Evolutionary conservation across 257 asterid species (phyloP).

Genomic region (Nicotiana noctiflora): DNA sequence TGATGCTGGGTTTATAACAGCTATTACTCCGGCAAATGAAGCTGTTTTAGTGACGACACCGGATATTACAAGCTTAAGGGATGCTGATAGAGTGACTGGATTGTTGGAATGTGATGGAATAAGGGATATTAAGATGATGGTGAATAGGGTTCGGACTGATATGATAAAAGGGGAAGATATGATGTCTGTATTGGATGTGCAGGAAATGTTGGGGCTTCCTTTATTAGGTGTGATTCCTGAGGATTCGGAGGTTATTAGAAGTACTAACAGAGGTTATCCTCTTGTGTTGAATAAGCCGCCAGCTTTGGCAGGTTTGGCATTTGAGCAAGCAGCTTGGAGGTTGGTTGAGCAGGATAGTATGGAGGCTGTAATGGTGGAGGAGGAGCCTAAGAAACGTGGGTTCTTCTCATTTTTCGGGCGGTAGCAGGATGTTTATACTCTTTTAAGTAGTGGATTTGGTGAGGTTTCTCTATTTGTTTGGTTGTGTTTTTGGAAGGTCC

Average conservation of each 20-base stretch:
- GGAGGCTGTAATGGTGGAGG: constrained; percentile 94
- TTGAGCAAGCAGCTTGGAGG: constrained; percentile 99
- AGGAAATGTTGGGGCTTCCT: constrained; percentile 90
- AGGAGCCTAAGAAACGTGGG: constrained; percentile 89
- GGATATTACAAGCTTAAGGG: constrained; percentile 83
- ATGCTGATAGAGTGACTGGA: constrained; percentile 90
- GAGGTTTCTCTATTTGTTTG: not conserved
- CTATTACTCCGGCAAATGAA: constrained; percentile 94
- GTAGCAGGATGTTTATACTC: constrained; percentile 15
- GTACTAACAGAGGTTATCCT: constrained; percentile 84
- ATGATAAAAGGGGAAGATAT: constrained; percentile 96
- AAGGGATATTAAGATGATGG: constrained; percentile 92
- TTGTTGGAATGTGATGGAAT: constrained; percentile 92
- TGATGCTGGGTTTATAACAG: constrained; percentile 93
- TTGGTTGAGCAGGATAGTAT: constrained; percentile 97
- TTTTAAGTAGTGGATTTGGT: not conserved
- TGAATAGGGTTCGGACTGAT: constrained; percentile 90
- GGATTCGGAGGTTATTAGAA: constrained; percentile 87
- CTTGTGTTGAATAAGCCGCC: constrained; percentile 94
- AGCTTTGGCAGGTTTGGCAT: constrained; percentile 84
- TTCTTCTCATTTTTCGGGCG: constrained; percentile 90
- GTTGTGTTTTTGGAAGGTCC: not conserved
- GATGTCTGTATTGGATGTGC: constrained; percentile 97
- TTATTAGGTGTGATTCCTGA: constrained; percentile 90
- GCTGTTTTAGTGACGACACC: constrained; percentile 92